phyloP scores from a whole-genome alignment of 306 rosid genomes.

The Prunus mongolica region DNA sequence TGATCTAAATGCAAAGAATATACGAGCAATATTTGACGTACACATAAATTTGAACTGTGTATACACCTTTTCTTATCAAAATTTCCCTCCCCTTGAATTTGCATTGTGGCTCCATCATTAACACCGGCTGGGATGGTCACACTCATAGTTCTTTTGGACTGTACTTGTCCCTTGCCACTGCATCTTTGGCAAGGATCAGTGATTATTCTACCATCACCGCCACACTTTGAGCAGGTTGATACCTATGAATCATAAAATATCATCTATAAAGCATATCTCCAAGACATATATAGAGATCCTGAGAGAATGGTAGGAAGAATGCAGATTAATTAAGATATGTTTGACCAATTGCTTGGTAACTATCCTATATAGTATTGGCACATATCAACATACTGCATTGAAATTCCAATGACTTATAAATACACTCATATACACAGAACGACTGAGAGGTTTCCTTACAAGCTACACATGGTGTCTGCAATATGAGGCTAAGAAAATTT shows the following conservation, averaged over 20 bases:
- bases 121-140: conserved; percentile 77
- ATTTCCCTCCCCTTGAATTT: conserved; percentile 74
- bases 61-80: conserved; percentile 61
- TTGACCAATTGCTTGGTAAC: background rate
- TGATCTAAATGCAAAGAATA: background rate
- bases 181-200: conserved; percentile 67
- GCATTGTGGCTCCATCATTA: conserved; percentile 75
- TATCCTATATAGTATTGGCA: background rate
- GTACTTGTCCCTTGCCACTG: conserved; percentile 61
- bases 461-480: background rate
- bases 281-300: conserved; percentile 2
- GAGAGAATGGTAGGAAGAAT: background rate
- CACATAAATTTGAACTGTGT: background rate
- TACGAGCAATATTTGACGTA: background rate
- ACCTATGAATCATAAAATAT: conserved; percentile 45
- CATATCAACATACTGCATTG: background rate
- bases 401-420: background rate
- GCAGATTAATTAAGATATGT: background rate
- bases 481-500: background rate
- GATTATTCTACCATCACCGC: conserved; percentile 72
- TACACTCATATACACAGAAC: background rate
- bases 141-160: conserved; percentile 46
- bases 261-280: background rate
- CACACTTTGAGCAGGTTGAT: conserved; percentile 79
- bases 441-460: background rate